Evolutionary conservation across 768 basidiomycete genomes (phyloP).

Genomic region (Exidia glandulosa): DNA sequence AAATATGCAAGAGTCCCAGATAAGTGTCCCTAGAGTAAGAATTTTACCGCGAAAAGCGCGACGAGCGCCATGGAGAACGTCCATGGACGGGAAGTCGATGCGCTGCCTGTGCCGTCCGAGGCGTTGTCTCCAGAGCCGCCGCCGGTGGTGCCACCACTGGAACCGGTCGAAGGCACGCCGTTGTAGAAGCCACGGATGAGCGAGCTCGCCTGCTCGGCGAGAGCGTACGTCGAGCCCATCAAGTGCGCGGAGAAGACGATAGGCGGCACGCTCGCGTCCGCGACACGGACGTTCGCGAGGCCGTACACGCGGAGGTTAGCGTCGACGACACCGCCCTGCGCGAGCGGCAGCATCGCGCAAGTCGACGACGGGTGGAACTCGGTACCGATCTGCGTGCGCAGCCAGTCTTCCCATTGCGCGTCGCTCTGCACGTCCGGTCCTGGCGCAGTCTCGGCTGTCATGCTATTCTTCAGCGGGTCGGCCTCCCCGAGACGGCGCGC

Average conservation of each 20-base stretch:
- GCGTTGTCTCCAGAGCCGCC: neutral
- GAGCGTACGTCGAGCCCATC: constrained; percentile 26
- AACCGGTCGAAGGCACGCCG: constrained; percentile 4
- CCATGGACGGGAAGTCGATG: neutral
- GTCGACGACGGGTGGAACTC: constrained; percentile 53
- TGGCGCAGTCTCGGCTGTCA: constrained; percentile 39
- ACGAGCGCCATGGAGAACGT: neutral
- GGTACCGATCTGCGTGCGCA: constrained; percentile 31
- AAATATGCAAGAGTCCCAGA: no score
- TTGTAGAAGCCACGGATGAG: constrained; percentile 31
- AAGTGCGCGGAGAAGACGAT: constrained; percentile 38
- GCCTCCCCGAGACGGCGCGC: constrained; percentile 44
- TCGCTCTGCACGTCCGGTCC: constrained; percentile 42
- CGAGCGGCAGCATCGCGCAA: constrained; percentile 45
- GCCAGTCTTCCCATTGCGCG: constrained; percentile 43
- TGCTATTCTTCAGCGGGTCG: constrained; percentile 34
- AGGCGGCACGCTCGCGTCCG: constrained; percentile 48
- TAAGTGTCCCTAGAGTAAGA: neutral
- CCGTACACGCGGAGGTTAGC: constrained; percentile 47
- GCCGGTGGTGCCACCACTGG: neutral
- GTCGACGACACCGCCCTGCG: constrained; percentile 48
- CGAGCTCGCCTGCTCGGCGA: constrained; percentile 38
- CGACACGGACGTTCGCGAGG: constrained; percentile 43
- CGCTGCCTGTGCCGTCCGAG: neutral
- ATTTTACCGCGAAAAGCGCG: neutral